phyloP scores from a whole-genome alignment of 139 green algal genomes.

The Asterochloris sp. region DNA sequence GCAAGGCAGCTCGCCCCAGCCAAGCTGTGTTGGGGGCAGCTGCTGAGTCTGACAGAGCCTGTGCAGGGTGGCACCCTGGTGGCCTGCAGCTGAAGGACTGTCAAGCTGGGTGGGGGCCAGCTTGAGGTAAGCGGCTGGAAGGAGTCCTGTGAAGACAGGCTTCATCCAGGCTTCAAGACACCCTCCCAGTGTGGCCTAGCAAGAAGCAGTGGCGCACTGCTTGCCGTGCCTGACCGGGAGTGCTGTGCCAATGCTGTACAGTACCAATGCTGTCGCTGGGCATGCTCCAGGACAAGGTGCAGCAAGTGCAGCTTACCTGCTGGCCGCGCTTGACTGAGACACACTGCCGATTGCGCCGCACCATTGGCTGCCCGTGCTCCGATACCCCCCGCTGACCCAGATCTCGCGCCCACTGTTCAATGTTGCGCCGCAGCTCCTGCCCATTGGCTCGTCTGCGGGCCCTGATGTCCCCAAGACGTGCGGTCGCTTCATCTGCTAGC shows the following conservation, averaged over 20 bases:
- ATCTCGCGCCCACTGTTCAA: slow-evolving; percentile 45
- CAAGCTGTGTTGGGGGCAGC: background rate
- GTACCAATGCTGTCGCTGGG: too few relatives aligned
- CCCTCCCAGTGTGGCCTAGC: too few relatives aligned
- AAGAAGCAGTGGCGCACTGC: too few relatives aligned
- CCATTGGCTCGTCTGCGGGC: slow-evolving; percentile 40
- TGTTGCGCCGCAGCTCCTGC: slow-evolving; percentile 28
- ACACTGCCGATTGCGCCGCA: slow-evolving; percentile 46
- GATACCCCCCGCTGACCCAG: slow-evolving; percentile 41
- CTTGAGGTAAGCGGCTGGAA: too few relatives aligned
- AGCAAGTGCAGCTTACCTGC: slow-evolving; percentile 10
- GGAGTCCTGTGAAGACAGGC: too few relatives aligned
- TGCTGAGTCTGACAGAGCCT: background rate
- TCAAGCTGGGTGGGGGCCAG: too few relatives aligned
- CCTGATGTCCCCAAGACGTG: slow-evolving; percentile 40
- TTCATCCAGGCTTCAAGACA: too few relatives aligned
- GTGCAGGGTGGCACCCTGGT: too few relatives aligned
- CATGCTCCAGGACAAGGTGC: background rate
- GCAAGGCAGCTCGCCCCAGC: background rate
- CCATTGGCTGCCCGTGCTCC: slow-evolving; percentile 51
- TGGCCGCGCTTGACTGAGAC: slow-evolving; percentile 48
- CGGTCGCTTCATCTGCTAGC: slow-evolving; percentile 41
- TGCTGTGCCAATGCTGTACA: too few relatives aligned
- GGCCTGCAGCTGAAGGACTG: too few relatives aligned
- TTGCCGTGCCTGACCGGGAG: too few relatives aligned